These are phyloP conservation scores for Chlorociboria aeruginascens DNA, from an alignment of 495 filamentous ascomycete genomes.

Conservation along the genomic window DNA sequence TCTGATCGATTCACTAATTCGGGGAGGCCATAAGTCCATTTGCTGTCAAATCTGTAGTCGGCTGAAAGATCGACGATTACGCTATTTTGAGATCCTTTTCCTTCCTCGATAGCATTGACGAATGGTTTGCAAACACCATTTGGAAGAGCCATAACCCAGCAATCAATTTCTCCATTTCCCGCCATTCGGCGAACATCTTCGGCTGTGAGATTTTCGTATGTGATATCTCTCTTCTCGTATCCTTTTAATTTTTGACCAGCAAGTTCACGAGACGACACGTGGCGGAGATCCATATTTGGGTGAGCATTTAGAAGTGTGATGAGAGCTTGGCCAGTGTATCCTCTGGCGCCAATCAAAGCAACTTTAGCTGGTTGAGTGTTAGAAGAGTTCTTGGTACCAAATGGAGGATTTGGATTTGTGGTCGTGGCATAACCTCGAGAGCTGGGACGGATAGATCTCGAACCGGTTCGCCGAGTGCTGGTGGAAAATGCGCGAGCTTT, in stretches of 20 bases:
- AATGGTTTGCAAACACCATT: conserved; percentile 97
- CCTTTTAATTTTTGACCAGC: conserved; percentile 83
- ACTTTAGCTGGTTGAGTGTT: conserved; percentile 73
- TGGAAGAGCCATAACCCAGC: conserved; percentile 96
- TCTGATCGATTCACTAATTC: conserved; percentile 69
- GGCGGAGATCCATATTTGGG: conserved; percentile 85
- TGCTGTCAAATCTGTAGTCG: conserved; percentile 83
- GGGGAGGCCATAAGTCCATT: conserved; percentile 93
- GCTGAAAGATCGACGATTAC: conserved; percentile 89
- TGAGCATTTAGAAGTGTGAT: conserved; percentile 83
- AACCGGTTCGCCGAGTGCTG: conserved; percentile 27
- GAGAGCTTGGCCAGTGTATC: conserved; percentile 90
- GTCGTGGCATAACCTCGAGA: conserved; percentile 47
- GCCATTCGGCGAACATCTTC: conserved; percentile 91
- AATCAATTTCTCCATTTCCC: conserved; percentile 83
- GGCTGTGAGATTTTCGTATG: conserved; percentile 79
- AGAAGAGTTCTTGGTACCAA: conserved; percentile 82
- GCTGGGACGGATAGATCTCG: conserved; percentile 1
- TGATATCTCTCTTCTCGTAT: conserved; percentile 86
- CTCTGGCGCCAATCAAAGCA: conserved; percentile 87
- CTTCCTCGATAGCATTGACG: conserved; percentile 79
- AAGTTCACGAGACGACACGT: conserved; percentile 92
- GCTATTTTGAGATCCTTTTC: conserved; percentile 46
- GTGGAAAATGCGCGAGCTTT: conserved; percentile 58
- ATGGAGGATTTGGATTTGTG: conserved; percentile 95